Conservation (phyloP, 371 early-diverging fungal species). For the Polyrhizophydium stewartii region DNA sequence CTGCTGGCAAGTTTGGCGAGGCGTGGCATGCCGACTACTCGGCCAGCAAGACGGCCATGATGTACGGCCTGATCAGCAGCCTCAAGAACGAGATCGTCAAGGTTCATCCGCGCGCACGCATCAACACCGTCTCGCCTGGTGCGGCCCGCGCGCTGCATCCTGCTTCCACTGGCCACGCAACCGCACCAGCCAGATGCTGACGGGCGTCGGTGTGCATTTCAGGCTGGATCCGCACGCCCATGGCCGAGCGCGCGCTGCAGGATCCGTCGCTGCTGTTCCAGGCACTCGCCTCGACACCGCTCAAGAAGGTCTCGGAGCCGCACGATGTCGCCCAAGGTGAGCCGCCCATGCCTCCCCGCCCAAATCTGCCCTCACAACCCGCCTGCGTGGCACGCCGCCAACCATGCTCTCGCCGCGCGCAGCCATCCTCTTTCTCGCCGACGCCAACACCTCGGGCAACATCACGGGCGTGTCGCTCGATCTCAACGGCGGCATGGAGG, state of each 20-base stretch:
- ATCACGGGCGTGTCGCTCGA: conserved; percentile 50
- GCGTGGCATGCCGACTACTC: conserved; percentile 43
- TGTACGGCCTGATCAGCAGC: conserved; percentile 41
- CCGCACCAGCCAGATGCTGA: no score
- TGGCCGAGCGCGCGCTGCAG: conserved; percentile 45
- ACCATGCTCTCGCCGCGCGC: background rate
- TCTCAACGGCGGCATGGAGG: conserved; percentile 53
- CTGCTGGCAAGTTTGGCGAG: conserved; percentile 51
- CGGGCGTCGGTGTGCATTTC: background rate
- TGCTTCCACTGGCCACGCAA: no score
- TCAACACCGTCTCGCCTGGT: conserved; percentile 41
- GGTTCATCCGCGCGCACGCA: conserved; percentile 41
- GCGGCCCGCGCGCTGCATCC: no score
- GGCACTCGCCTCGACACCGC: conserved; percentile 44
- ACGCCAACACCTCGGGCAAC: conserved; percentile 31
- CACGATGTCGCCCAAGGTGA: conserved; percentile 34
- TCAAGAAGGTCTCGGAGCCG: conserved; percentile 49
- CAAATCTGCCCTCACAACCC: background rate
- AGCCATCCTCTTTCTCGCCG: conserved; percentile 38
- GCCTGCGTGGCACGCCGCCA: no score
- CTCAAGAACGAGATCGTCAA: conserved; percentile 48
- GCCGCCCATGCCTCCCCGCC: background rate
- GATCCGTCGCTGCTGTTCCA: conserved; percentile 34
- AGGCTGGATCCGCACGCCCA: conserved; percentile 55
- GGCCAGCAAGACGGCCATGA: conserved; percentile 41